Evolutionary conservation across 2,329 filamentous ascomycete species (phyloP).

Genomic region (Xylaria sp.): DNA sequence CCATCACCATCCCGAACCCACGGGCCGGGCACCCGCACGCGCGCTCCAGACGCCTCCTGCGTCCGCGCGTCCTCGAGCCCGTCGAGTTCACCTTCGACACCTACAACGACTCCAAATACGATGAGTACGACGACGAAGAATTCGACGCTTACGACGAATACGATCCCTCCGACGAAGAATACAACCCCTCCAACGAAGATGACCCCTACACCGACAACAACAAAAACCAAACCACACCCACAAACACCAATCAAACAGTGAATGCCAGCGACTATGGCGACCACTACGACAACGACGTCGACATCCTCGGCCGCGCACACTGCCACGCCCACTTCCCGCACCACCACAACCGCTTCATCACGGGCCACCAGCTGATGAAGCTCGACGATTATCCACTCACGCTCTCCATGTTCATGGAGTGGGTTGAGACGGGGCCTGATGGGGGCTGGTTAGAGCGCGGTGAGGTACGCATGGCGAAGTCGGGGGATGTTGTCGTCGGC

Average conservation of each 20-base stretch:
- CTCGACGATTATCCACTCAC: background rate
- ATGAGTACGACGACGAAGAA: background rate
- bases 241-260: background rate
- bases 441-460: background rate
- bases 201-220: too few species aligned
- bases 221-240: too few species aligned
- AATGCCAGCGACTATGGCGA: background rate
- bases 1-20: background rate
- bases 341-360: background rate
- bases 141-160: background rate
- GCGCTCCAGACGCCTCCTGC: too few species aligned
- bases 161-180: background rate
- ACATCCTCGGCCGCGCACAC: background rate
- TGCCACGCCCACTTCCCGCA: slow-evolving; percentile 4
- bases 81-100: too few species aligned
- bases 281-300: background rate
- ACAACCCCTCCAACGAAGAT: too few species aligned
- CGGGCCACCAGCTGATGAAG: background rate
- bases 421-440: slow-evolving; percentile 2
- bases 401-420: slow-evolving; percentile 3
- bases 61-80: too few species aligned
- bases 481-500: slow-evolving; percentile 1
- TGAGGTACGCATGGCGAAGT: slow-evolving; percentile 3
- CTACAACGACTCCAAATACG: background rate
- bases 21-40: too few species aligned